A percentile compares a stretch with the other conserved stretches of the same genome.
Evolutionary conservation across 176 grass and related monocot genomes (phyloP).

Genomic region (Pontederia paniculata): DNA sequence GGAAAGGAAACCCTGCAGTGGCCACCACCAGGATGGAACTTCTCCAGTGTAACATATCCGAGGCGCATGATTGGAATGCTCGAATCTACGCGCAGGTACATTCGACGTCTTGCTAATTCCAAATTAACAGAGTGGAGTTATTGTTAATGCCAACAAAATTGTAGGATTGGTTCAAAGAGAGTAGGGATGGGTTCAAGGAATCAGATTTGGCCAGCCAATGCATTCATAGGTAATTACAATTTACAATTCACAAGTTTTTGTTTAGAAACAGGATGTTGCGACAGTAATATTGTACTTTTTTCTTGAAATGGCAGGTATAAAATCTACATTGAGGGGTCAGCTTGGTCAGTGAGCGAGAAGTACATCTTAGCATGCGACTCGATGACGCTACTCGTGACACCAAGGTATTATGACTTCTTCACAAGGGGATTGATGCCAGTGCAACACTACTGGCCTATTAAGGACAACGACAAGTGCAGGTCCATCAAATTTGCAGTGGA

Average conservation of each 20-base stretch:
- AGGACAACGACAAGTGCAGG: slow-evolving; percentile 44
- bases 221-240: slow-evolving; percentile 39
- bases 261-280: not conserved
- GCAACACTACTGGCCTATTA: slow-evolving; percentile 83
- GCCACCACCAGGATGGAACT: slow-evolving; percentile 40
- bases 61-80: slow-evolving; percentile 56
- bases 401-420: slow-evolving; percentile 86
- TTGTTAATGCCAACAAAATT: slow-evolving; percentile 5
- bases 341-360: slow-evolving; percentile 92
- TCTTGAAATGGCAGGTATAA: slow-evolving; percentile 47
- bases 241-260: not conserved
- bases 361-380: slow-evolving; percentile 96
- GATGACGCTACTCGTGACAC: slow-evolving; percentile 52
- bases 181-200: slow-evolving; percentile 41
- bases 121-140: not conserved
- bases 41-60: slow-evolving; percentile 63
- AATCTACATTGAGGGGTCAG: slow-evolving; percentile 83
- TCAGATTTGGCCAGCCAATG: slow-evolving; percentile 75
- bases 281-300: too few species aligned
- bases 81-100: slow-evolving; percentile 68
- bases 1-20: slow-evolving; percentile 87
- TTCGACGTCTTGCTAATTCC: not conserved
- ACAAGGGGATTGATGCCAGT: slow-evolving; percentile 59
- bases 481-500: slow-evolving; percentile 86
- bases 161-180: slow-evolving; percentile 80